Evolutionary conservation across 305 asterid genomes (phyloP).

Genomic region (Fraxinus dipetala): DNA sequence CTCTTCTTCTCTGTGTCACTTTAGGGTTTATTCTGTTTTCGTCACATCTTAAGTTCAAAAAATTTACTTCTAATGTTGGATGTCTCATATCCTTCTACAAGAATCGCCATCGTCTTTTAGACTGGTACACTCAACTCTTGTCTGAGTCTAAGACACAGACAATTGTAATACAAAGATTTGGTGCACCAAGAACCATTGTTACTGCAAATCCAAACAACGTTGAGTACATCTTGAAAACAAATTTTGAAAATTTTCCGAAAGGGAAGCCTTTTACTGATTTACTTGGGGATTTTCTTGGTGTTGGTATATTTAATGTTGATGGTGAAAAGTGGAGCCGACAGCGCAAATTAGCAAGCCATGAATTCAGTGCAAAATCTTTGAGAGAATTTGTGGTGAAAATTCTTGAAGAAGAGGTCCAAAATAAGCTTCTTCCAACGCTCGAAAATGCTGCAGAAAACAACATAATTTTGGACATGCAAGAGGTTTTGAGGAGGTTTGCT

Average conservation of each 20-base stretch:
- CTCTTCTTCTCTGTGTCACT: conserved; percentile 16
- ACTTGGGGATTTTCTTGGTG: conserved; percentile 66
- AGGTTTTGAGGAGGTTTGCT: conserved; percentile 49
- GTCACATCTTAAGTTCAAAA: background rate
- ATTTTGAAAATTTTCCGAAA: conserved; percentile 64
- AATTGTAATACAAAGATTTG: conserved; percentile 54
- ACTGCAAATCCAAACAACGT: conserved; percentile 64
- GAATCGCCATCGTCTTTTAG: conserved; percentile 49
- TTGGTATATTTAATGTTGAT: conserved; percentile 69
- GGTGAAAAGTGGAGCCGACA: conserved; percentile 66
- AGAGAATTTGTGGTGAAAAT: conserved; percentile 39
- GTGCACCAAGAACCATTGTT: conserved; percentile 55
- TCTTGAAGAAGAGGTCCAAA: conserved; percentile 43
- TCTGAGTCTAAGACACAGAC: conserved; percentile 45
- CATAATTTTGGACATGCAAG: conserved; percentile 59
- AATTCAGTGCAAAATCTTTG: conserved; percentile 44
- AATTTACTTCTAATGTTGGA: conserved; percentile 17
- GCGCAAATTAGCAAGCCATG: conserved; percentile 66
- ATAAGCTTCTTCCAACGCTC: conserved; percentile 42
- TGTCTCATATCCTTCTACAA: conserved; percentile 57
- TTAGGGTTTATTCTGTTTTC: conserved; percentile 33
- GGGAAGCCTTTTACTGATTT: conserved; percentile 62
- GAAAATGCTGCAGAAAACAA: conserved; percentile 25
- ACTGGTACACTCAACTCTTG: conserved; percentile 70
- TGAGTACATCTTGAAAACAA: conserved; percentile 55